Conservation (phyloP, 176 grass and related monocot species). For the Eleusine indica region DNA sequence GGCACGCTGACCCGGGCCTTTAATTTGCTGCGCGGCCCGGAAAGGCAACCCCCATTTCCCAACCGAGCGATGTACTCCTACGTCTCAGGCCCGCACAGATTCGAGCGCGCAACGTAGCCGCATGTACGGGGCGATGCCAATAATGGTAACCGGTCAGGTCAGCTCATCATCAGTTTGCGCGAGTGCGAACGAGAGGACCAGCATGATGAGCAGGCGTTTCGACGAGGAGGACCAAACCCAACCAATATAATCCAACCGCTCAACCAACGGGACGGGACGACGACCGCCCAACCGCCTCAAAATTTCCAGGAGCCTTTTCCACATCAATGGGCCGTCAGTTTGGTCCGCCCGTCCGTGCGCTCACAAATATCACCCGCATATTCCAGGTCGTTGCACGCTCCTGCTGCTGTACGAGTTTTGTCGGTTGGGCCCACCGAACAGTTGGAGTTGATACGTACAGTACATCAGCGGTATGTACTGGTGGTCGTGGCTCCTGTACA, state of each 20-base stretch:
- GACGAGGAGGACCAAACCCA: background rate
- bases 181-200: background rate
- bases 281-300: background rate
- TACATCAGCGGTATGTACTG: background rate
- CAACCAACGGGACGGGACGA: background rate
- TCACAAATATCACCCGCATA: background rate
- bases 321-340: background rate
- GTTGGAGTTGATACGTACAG: background rate
- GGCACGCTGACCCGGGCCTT: background rate
- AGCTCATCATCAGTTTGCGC: background rate
- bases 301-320: background rate
- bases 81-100: too few relatives aligned
- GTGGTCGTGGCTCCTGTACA: background rate
- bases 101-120: too few relatives aligned
- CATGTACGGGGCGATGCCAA: background rate
- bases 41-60: background rate
- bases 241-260: background rate
- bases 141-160: background rate
- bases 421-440: background rate
- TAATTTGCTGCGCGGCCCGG: background rate
- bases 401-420: background rate
- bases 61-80: background rate
- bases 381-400: background rate
- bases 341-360: background rate
- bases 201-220: background rate